phyloP scores from a whole-genome alignment of 257 asterid species.

The Striga asiatica region DNA sequence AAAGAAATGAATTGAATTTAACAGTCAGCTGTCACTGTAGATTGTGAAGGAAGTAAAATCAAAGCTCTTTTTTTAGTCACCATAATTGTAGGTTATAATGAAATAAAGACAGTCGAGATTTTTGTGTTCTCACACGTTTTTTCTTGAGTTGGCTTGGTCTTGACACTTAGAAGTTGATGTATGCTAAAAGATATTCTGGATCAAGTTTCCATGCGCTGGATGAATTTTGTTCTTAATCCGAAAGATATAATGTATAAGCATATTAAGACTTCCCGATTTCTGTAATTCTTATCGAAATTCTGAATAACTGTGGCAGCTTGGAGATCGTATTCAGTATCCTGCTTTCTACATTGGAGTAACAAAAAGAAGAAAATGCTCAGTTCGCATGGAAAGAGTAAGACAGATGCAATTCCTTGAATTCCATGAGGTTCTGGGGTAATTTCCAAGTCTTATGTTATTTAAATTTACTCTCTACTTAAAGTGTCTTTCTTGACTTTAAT shows the following conservation, averaged over 20 bases:
- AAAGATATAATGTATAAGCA: not conserved
- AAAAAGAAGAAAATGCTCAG: conserved; percentile 56
- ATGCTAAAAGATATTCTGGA: not conserved
- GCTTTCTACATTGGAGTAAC: conserved; percentile 59
- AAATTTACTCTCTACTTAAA: conserved; percentile 1
- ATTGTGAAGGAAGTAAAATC: not conserved
- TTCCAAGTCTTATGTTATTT: conserved; percentile 1
- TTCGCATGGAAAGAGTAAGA: conserved; percentile 53
- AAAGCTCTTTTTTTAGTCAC: not conserved
- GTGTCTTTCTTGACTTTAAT: conserved; percentile 1
- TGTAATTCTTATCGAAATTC: not conserved
- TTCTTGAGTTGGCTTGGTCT: not conserved
- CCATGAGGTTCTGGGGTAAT: conserved; percentile 70
- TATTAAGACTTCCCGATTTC: not conserved
- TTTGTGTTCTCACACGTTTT: not conserved
- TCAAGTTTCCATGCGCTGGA: conserved; percentile 2
- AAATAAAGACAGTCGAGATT: not conserved
- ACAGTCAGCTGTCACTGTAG: not conserved
- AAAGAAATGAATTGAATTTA: not conserved
- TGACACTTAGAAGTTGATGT: conserved; percentile 6
- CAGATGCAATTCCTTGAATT: conserved; percentile 60
- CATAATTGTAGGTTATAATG: not conserved
- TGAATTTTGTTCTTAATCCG: conserved; percentile 7
- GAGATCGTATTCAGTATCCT: conserved; percentile 36
- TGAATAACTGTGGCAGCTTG: conserved; percentile 39